Evolutionary conservation across 2,329 filamentous ascomycete species (phyloP), one percentile per base, ranked within the genome.

Genomic region (Penicillium concentricum): DNA sequence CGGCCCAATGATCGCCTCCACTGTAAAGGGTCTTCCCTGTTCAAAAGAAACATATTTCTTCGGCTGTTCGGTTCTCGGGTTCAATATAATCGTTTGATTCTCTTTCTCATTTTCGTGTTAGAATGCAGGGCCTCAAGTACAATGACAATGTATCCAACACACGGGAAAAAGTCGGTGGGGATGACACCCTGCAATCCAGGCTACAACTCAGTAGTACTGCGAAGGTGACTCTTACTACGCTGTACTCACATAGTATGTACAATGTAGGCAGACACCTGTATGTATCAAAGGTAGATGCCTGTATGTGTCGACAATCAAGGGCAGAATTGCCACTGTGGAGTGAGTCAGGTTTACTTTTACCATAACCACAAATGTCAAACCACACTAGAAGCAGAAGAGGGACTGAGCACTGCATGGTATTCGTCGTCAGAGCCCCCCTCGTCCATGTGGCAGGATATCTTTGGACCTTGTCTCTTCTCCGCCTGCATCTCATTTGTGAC

Each of bases 1-100:
- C 62, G 62, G 64, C 64, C 64, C 64, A 64, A 66, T 62, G 52
- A 51, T 60, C 57, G 57, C 61, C 61, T 60, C 62, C 63, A 51
- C 56, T 30, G 42, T 30, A 22, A 52, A 37, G 56, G 47, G 45
- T 46, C 47, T 51, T 48, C 54, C 48, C 28, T 57, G 53, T 45
- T 26, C 18, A 45, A 43, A 53, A 43, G 22, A 38, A 18, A 18
- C 37, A 13, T 8, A n/a, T 54, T 42, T 45, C 15, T 51, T 52
- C 48, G 41, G 48, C 26, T 54, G 2, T 28, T 47, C 49, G 39
- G 18, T 48, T 43, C 24, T 9, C 18, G 45, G 32, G 39, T 26
- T n/a, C 41, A 26, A 4, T 26, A 4, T 42, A 15, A 24, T 43
- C 26, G 13, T 30, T 43, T 22, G 13, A 30, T 39, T 37, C 38